phyloP scores from a whole-genome alignment of 345 rosid species.

The Dipteronia sinensis region DNA sequence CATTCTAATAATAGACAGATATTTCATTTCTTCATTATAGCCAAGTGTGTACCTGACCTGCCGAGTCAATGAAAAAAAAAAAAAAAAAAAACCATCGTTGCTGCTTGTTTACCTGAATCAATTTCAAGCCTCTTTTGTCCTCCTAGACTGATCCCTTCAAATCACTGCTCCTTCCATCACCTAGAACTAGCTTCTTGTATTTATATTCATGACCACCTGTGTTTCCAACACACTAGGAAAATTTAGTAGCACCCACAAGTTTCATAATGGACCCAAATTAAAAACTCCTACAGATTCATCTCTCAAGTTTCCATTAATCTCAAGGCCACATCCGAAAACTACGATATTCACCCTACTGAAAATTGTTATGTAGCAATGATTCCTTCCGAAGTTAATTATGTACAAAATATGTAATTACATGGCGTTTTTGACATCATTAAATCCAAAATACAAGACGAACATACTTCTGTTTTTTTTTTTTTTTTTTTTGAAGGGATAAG shows the following conservation, averaged over 20 bases:
- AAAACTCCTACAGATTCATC: slow-evolving; percentile 18
- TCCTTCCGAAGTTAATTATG: slow-evolving; percentile 28
- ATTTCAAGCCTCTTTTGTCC: slow-evolving; percentile 29
- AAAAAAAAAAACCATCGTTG: slow-evolving; percentile 15
- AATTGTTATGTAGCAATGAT: slow-evolving; percentile 26
- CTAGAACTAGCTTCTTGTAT: slow-evolving; percentile 17
- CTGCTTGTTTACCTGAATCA: not conserved
- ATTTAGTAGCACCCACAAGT: slow-evolving; percentile 18
- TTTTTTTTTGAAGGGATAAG: too few relatives aligned
- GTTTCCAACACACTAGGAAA: not conserved
- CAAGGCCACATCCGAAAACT: slow-evolving; percentile 25
- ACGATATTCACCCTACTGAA: slow-evolving; percentile 25
- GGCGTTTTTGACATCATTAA: too few relatives aligned
- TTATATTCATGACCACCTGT: too few relatives aligned
- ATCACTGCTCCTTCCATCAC: slow-evolving; percentile 16
- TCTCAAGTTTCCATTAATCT: not conserved
- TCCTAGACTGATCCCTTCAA: slow-evolving; percentile 43
- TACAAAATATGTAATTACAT: slow-evolving; percentile 21
- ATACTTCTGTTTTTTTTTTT: too few relatives aligned
- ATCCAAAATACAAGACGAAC: too few relatives aligned
- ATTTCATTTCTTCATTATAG: slow-evolving; percentile 14
- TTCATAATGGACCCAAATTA: slow-evolving; percentile 40
- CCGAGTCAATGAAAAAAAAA: slow-evolving; percentile 30
- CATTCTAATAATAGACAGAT: too few relatives aligned
- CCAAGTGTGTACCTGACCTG: slow-evolving; percentile 33